These are phyloP conservation scores for Apostasia ramifera DNA, from an alignment of 106 monocot species.

Conservation along the genomic window DNA sequence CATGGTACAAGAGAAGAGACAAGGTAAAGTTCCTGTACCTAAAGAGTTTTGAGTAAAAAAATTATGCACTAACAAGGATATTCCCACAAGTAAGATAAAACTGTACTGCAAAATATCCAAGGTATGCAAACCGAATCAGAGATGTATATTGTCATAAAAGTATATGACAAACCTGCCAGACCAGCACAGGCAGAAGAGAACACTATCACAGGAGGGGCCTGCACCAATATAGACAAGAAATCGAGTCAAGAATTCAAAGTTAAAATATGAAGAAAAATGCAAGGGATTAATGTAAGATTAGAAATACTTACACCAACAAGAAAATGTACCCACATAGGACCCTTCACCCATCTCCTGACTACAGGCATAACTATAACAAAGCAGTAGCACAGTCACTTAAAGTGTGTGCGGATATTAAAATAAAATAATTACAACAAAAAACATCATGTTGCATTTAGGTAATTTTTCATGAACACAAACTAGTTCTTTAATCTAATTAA, in stretches of 20 bases:
- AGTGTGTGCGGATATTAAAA: background rate
- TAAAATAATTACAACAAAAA: background rate
- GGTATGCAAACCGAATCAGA: too few relatives aligned
- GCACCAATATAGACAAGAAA: background rate
- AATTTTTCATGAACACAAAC: too few relatives aligned
- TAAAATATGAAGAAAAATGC: too few relatives aligned
- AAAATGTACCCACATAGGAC: constrained; percentile 88
- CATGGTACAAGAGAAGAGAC: too few relatives aligned
- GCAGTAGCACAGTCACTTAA: background rate
- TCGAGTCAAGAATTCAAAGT: background rate
- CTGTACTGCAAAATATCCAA: too few relatives aligned
- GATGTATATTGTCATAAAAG: too few relatives aligned
- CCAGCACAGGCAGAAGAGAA: constrained; percentile 29
- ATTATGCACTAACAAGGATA: too few relatives aligned
- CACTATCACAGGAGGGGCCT: constrained; percentile 25
- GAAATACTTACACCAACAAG: constrained; percentile 71
- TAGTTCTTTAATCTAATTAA: too few relatives aligned
- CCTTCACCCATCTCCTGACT: constrained; percentile 55
- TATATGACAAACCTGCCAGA: constrained; percentile 10
- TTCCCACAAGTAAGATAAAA: too few relatives aligned
- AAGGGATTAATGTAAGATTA: background rate
- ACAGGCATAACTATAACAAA: constrained; percentile 76
- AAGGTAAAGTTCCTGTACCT: too few relatives aligned
- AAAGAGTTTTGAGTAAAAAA: too few relatives aligned
- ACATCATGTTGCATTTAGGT: background rate